Conservation (phyloP, 2,329 filamentous ascomycete genomes). For the Fusarium decemcellulare region DNA sequence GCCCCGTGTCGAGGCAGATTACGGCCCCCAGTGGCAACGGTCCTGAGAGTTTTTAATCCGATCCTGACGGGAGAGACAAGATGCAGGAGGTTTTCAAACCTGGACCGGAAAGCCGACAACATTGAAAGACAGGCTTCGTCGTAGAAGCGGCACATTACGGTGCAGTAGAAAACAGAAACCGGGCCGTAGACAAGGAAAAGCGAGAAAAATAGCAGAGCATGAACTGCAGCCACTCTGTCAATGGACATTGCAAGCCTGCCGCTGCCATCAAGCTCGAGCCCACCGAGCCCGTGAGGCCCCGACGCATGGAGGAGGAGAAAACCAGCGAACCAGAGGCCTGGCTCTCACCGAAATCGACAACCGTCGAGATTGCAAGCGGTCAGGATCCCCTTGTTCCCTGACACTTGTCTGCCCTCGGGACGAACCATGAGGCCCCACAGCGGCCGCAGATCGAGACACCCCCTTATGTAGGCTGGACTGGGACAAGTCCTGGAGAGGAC, state of each 20-base stretch:
- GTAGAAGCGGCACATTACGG: conserved; percentile 19
- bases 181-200: conserved; percentile 23
- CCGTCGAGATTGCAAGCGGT: conserved; percentile 46
- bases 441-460: conserved; percentile 58
- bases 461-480: conserved; percentile 44
- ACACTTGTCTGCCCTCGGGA: conserved; percentile 56
- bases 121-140: conserved; percentile 14
- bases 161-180: conserved; percentile 24
- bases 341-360: conserved; percentile 54
- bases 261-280: conserved; percentile 26
- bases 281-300: conserved; percentile 29
- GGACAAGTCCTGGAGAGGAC: conserved; percentile 37
- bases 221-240: conserved; percentile 28
- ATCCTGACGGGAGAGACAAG: not conserved
- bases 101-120: conserved; percentile 17
- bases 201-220: conserved; percentile 27
- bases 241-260: conserved; percentile 16
- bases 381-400: conserved; percentile 50
- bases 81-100: conserved; percentile 13
- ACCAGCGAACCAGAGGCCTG: conserved; percentile 52
- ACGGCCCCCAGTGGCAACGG: conserved; percentile 29
- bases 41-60: conserved; percentile 5
- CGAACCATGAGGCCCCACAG: conserved; percentile 57
- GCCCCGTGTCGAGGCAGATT: not conserved
- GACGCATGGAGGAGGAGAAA: conserved; percentile 37